Conservation (phyloP, 371 early-diverging fungal species). For the Syncephalastrum contaminatum region DNA sequence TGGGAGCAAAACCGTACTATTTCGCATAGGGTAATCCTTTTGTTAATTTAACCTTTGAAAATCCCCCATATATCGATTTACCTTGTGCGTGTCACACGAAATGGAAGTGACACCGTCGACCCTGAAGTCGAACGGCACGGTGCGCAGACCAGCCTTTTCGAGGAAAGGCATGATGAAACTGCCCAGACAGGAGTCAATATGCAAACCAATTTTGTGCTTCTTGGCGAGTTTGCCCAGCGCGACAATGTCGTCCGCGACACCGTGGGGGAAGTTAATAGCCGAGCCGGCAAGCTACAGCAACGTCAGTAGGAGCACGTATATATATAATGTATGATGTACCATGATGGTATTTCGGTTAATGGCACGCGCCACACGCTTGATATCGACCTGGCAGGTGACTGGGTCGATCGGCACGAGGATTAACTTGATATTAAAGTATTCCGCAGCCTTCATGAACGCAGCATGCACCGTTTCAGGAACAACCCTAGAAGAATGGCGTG, state of each 20-base stretch:
- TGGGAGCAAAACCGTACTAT: slow-evolving; percentile 92
- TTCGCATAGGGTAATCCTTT: too few species aligned
- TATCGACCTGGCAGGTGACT: slow-evolving; percentile 74
- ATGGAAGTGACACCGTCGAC: slow-evolving; percentile 94
- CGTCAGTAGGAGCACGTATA: slow-evolving; percentile 1
- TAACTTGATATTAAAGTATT: slow-evolving; percentile 87
- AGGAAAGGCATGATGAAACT: slow-evolving; percentile 94
- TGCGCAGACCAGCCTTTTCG: slow-evolving; percentile 86
- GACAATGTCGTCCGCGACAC: slow-evolving; percentile 90
- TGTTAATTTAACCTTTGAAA: too few species aligned
- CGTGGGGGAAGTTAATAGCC: slow-evolving; percentile 92
- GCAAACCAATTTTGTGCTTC: slow-evolving; percentile 82
- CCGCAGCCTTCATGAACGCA: slow-evolving; percentile 94
- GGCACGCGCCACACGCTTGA: slow-evolving; percentile 70
- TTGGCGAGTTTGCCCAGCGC: slow-evolving; percentile 80
- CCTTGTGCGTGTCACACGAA: slow-evolving; percentile 96
- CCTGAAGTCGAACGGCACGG: slow-evolving; percentile 85
- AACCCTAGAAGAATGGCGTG: slow-evolving; percentile 49
- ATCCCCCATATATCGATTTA: slow-evolving; percentile 14
- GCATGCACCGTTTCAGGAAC: slow-evolving; percentile 91
- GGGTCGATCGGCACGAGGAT: slow-evolving; percentile 83
- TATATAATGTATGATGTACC: slow-evolving; percentile 31
- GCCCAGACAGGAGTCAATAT: slow-evolving; percentile 97
- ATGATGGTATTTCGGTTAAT: slow-evolving; percentile 92
- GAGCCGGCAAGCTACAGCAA: slow-evolving; percentile 78